Evolutionary conservation across 2,329 filamentous ascomycete genomes (phyloP).

Genomic region (Fusarium newnesense): DNA sequence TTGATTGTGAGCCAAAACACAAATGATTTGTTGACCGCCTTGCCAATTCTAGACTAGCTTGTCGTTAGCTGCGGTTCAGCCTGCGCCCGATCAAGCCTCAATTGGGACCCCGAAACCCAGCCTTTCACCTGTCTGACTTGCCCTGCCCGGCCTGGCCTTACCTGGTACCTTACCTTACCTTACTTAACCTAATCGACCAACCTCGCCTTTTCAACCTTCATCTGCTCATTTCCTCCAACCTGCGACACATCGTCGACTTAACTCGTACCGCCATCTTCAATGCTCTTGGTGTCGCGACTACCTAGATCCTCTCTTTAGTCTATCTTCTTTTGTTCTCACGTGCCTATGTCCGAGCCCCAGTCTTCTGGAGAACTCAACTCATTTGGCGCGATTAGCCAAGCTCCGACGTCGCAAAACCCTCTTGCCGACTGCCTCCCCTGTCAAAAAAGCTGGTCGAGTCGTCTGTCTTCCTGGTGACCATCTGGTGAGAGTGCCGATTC

Average conservation of each 20-base stretch:
- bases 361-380: conserved; percentile 36
- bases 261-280: background rate
- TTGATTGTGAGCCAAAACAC: conserved; percentile 26
- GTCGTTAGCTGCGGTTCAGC: conserved; percentile 23
- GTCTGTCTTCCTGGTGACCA: conserved; percentile 5
- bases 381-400: conserved; percentile 37
- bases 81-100: conserved; percentile 45
- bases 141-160: background rate
- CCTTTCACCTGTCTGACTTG: conserved; percentile 26
- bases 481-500: conserved; percentile 22
- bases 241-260: conserved; percentile 2
- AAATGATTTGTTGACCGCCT: conserved; percentile 40
- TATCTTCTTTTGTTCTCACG: conserved; percentile 25
- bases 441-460: conserved; percentile 15
- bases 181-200: background rate
- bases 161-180: background rate
- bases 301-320: background rate
- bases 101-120: conserved; percentile 39
- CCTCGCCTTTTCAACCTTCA: conserved; percentile 22
- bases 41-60: conserved; percentile 37
- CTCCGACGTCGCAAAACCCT: conserved; percentile 43
- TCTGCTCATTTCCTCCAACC: conserved; percentile 14
- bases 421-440: conserved; percentile 20
- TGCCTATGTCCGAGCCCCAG: conserved; percentile 21
- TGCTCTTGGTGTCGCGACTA: conserved; percentile 18